Evolutionary conservation across 139 green algal genomes (phyloP).

Genomic region (Chlorella ohadii): DNA sequence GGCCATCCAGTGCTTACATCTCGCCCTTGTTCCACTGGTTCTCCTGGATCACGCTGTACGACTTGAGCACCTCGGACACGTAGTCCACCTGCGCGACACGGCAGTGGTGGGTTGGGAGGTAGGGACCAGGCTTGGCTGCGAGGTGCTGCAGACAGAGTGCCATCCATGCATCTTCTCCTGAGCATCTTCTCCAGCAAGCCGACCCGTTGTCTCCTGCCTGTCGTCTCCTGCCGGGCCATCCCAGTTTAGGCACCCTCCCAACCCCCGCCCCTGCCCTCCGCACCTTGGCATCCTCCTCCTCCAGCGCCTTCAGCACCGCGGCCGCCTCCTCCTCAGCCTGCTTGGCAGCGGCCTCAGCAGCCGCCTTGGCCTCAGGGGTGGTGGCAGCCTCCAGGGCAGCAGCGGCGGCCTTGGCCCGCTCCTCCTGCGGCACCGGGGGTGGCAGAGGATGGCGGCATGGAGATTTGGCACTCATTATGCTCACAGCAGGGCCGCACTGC

Average conservation of each 20-base stretch:
- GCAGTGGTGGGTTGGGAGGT: no score
- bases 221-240: background rate
- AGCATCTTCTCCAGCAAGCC: no score
- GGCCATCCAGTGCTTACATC: slow-evolving; percentile 60
- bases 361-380: background rate
- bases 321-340: slow-evolving; percentile 16
- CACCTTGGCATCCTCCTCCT: slow-evolving; percentile 46
- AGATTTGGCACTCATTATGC: no score
- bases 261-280: background rate
- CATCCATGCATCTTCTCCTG: no score
- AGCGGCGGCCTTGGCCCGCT: background rate
- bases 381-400: background rate
- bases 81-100: slow-evolving; percentile 34
- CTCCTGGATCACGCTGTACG: slow-evolving; percentile 85
- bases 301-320: slow-evolving; percentile 19
- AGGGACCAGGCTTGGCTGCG: no score
- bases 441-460: no score
- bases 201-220: no score
- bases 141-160: no score
- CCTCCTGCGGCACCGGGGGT: background rate
- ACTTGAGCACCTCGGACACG: slow-evolving; percentile 61
- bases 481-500: no score
- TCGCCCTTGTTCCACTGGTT: slow-evolving; percentile 90
- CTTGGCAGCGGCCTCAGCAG: background rate
- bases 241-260: no score